Percentiles rank a stretch among this genome's conserved stretches.
phyloP scores from a whole-genome alignment of 768 basidiomycete species.

The Amanita phalloides region DNA sequence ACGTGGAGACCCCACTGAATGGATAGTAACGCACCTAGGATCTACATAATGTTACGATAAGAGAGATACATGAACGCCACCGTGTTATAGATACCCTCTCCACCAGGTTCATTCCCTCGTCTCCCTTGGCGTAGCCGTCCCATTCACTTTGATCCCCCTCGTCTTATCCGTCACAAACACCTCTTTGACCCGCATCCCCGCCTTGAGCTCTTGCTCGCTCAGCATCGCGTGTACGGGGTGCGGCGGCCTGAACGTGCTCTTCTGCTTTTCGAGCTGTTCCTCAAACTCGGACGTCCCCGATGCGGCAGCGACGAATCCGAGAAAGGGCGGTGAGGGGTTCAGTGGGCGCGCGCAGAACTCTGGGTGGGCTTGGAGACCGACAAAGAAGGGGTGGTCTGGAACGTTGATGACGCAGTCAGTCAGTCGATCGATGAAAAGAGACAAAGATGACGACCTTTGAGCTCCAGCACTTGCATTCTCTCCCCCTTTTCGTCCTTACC shows the following conservation, averaged over 20 bases:
- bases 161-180: slow-evolving; percentile 12
- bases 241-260: slow-evolving; percentile 52
- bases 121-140: neutral
- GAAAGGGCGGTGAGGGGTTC: slow-evolving; percentile 95
- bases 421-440: neutral
- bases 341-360: slow-evolving; percentile 98
- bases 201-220: slow-evolving; percentile 45
- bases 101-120: neutral
- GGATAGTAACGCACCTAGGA: no score
- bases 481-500: slow-evolving; percentile 95
- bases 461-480: slow-evolving; percentile 93
- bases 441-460: slow-evolving; percentile 45
- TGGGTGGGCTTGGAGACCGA: slow-evolving; percentile 93
- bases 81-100: no score
- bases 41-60: no score
- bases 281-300: slow-evolving; percentile 39
- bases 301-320: slow-evolving; percentile 88
- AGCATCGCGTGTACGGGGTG: slow-evolving; percentile 73
- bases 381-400: slow-evolving; percentile 86
- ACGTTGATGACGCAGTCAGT: neutral
- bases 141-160: neutral
- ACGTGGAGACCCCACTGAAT: no score
- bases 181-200: slow-evolving; percentile 10
- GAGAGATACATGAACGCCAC: no score
- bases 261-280: slow-evolving; percentile 65